Evolutionary conservation across 2,329 filamentous ascomycete species (phyloP), one percentile per base, ranked within the genome.

Genomic region (Fusarium mundagurra): DNA sequence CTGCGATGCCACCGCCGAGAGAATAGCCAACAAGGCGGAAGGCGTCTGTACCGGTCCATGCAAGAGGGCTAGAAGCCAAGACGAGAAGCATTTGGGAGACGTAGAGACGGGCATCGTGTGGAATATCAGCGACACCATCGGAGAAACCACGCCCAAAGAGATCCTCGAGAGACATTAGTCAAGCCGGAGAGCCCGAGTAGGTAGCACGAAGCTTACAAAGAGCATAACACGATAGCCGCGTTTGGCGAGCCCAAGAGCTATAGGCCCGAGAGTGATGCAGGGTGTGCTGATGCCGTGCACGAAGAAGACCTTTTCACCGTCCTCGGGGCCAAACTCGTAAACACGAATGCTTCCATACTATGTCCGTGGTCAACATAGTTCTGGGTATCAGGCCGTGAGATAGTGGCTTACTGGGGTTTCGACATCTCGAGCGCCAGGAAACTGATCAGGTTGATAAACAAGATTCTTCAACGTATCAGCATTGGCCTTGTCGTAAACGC

Each of bases 261-360:
- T 82, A 50, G 88, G 88, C 33, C 88, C 88, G 22, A 96, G 85
- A 4, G 93, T 91, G 76, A 95, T 89, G 81, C 92, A 94, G 1
- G 94, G 92, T 0, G 94, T 97, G 69, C 92, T 94, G 80, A 97
- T 96, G 50, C 94, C 94, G 80, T 97, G 94, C 14, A 97, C 86
- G 39, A 97, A 86, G 22, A 97, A 82, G 9, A 96, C 91, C 77
- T 93, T 95, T 51, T 89, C 87, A 13, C 94, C 94, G 61, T 89
- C 82, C 58, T 91, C 87, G 3, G 94, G 92, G 3, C 94, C 94
- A 84, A 92, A 97, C 84, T 97, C 94, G 80, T 96, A 96, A 29
- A 94, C 92, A 43, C 93, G 87, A 62, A 95, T 91, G 39, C 86
- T 90, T 57, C 94, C 94, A 80, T 94, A 95, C 78, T 89, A 45